phyloP scores from a whole-genome alignment of 495 filamentous ascomycete species.

The Jackrogersella minutella region DNA sequence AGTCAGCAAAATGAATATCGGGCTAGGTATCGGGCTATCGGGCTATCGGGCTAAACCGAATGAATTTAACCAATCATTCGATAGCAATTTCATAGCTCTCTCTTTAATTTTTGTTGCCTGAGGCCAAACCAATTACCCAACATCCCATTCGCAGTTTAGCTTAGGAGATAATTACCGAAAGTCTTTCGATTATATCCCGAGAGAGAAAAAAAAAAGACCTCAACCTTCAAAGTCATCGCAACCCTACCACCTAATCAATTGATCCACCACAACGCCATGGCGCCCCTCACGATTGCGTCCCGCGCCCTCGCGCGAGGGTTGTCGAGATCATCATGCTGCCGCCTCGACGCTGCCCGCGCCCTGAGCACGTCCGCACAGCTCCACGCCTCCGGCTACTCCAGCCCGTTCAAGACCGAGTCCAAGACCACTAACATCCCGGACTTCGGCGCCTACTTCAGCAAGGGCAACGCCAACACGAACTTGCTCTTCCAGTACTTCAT shows the following conservation, averaged over 20 bases:
- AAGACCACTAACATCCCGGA: constrained; percentile 75
- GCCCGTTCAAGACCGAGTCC: constrained; percentile 70
- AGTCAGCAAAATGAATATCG: constrained; percentile 1
- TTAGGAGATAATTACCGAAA: constrained; percentile 40
- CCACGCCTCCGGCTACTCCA: constrained; percentile 51
- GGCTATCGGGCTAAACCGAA: constrained; percentile 29
- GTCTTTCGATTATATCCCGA: constrained; percentile 44
- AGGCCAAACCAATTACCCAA: constrained; percentile 22
- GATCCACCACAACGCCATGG: constrained; percentile 50
- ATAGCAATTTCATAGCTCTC: constrained; percentile 41
- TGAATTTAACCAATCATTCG: constrained; percentile 31
- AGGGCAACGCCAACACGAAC: constrained; percentile 69
- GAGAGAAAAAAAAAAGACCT: constrained; percentile 54
- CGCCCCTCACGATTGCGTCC: constrained; percentile 56
- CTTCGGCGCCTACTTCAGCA: constrained; percentile 86
- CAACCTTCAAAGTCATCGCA: constrained; percentile 49
- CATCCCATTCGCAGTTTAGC: constrained; percentile 2
- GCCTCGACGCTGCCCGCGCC: constrained; percentile 52
- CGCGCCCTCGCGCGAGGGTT: constrained; percentile 56
- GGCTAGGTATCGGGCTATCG: too few species aligned
- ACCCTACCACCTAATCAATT: constrained; percentile 48
- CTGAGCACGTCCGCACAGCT: constrained; percentile 55
- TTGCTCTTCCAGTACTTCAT: constrained; percentile 97
- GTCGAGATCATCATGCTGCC: constrained; percentile 43
- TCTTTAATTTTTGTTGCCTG: constrained; percentile 29